Evolutionary conservation across 441 rosid genomes (phyloP).

Genomic region (Populus tomentosa): DNA sequence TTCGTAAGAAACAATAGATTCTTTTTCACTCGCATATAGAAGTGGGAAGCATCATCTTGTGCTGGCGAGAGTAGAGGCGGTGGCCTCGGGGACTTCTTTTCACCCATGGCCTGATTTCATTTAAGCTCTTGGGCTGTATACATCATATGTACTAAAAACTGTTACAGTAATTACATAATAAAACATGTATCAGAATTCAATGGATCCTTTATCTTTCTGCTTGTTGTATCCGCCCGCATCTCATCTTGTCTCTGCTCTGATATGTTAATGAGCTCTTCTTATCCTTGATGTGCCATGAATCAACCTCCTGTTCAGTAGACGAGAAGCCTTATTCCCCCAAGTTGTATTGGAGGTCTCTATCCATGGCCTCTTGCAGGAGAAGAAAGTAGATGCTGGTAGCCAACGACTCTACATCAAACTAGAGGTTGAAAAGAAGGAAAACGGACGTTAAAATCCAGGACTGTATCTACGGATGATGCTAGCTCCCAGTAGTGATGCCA

Average conservation of each 20-base stretch:
- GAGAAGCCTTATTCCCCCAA: neutral
- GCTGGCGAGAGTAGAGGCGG: conserved; percentile 8
- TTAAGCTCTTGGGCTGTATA: conserved; percentile 6
- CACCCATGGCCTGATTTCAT: conserved; percentile 1
- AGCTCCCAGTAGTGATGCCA: neutral
- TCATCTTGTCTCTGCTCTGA: neutral
- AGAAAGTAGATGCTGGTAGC: neutral
- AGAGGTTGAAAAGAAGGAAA: neutral
- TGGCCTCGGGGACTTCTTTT: conserved; percentile 4
- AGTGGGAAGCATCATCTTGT: conserved; percentile 5
- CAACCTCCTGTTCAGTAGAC: neutral
- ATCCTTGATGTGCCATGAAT: too few relatives aligned
- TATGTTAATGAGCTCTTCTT: neutral
- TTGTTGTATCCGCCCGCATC: neutral
- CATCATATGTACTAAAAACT: conserved; percentile 18
- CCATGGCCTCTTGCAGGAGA: neutral
- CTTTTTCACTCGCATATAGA: conserved; percentile 7
- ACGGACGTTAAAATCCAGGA: neutral
- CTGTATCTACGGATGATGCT: neutral
- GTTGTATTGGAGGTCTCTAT: neutral
- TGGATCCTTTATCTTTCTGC: neutral
- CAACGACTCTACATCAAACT: neutral
- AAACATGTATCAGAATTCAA: neutral
- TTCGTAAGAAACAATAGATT: conserved; percentile 23
- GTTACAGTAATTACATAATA: conserved; percentile 12